These are phyloP conservation scores for Symbiodinium natans DNA, from an alignment of 73 alveolate genomes.

Conservation along the genomic window DNA sequence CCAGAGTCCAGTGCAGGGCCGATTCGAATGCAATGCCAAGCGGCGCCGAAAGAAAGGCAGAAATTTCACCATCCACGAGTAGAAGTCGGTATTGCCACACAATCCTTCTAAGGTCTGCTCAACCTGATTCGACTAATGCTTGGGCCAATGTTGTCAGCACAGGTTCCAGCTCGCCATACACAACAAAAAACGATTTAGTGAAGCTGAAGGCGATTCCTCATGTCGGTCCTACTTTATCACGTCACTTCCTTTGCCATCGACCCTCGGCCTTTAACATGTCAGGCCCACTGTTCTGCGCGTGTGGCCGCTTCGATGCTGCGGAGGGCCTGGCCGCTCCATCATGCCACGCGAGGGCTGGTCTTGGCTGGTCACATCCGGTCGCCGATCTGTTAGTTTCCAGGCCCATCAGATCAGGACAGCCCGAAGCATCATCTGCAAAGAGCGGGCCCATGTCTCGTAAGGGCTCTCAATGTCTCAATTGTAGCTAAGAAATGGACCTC, in stretches of 20 bases:
- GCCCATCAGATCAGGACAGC: too few relatives aligned
- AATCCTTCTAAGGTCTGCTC: neutral
- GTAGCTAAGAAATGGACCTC: too few relatives aligned
- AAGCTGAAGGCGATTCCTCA: too few relatives aligned
- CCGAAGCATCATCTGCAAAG: too few relatives aligned
- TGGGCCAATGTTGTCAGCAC: neutral
- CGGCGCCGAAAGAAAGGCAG: slow-evolving; percentile 65
- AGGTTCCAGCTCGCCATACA: neutral
- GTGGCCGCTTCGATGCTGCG: slow-evolving; percentile 87
- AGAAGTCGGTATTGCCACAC: neutral
- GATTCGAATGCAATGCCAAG: neutral
- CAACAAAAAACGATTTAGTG: too few relatives aligned
- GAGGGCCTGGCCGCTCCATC: slow-evolving; percentile 38
- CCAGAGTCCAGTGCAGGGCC: too few relatives aligned
- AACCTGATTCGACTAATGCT: neutral
- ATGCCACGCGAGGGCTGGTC: neutral
- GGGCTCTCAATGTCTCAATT: too few relatives aligned
- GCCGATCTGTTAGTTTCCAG: too few relatives aligned
- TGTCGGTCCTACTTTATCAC: too few relatives aligned
- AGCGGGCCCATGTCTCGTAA: too few relatives aligned
- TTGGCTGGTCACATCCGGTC: neutral
- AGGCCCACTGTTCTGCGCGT: slow-evolving; percentile 41
- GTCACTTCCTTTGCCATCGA: too few relatives aligned
- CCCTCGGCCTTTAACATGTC: neutral
- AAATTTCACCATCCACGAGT: slow-evolving; percentile 8